These are phyloP conservation scores for Verticillium zaregamsianum DNA, from an alignment of 2,329 filamentous ascomycete species.

Conservation along the genomic window DNA sequence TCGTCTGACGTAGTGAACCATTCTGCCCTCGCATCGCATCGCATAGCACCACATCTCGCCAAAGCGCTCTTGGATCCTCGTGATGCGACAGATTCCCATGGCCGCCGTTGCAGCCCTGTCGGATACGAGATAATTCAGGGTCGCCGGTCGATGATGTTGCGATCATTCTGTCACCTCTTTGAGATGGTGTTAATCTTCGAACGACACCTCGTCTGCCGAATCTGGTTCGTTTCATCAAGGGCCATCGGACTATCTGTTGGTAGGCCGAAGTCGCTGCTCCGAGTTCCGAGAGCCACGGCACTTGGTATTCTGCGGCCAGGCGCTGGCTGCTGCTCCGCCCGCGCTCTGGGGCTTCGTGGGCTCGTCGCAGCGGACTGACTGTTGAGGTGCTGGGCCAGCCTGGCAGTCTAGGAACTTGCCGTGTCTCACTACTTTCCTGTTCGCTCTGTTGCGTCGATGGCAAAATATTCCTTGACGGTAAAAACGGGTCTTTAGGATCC, in stretches of 20 bases:
- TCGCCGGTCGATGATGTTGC: background rate
- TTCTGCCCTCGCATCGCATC: background rate
- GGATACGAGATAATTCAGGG: background rate
- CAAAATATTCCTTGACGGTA: no score
- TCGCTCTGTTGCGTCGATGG: background rate
- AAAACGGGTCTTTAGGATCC: background rate
- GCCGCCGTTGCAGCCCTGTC: background rate
- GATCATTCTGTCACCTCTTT: background rate
- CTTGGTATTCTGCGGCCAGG: no score
- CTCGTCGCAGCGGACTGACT: no score
- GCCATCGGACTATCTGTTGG: background rate
- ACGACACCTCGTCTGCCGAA: background rate
- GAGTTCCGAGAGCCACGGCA: background rate
- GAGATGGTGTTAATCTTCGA: background rate
- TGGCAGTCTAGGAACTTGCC: background rate
- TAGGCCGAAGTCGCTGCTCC: background rate
- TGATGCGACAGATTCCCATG: background rate
- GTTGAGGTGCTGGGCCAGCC: background rate
- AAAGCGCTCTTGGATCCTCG: background rate
- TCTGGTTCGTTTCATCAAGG: background rate
- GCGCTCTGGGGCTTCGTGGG: no score
- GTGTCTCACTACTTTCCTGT: background rate
- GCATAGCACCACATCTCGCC: background rate
- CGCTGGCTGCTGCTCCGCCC: no score
- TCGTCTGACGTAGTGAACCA: conserved; percentile 11